Conservation (phyloP, 202 grass and related monocot genomes). For the Sporobolus alterniflorus region DNA sequence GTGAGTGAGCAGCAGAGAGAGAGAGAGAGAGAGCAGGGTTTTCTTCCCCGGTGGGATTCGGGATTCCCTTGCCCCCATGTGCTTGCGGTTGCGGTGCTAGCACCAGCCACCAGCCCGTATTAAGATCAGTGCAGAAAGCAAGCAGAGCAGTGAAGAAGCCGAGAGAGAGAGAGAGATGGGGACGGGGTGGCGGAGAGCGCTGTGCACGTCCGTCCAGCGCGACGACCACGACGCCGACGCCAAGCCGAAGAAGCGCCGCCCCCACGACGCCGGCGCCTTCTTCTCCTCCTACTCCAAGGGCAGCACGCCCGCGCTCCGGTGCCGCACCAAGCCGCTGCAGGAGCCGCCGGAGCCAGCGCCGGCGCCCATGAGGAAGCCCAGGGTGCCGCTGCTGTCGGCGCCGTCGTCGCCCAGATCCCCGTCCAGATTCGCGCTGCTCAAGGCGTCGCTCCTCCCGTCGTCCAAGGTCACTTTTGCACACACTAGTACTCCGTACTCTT, state of each 20-base stretch:
- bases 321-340: conserved; percentile 61
- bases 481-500: too few relatives aligned
- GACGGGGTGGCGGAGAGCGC: conserved; percentile 89
- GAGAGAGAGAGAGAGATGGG: conserved; percentile 41
- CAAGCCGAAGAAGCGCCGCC: conserved; percentile 22
- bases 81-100: too few relatives aligned
- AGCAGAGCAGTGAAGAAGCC: too few relatives aligned
- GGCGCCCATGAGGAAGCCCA: conserved; percentile 24
- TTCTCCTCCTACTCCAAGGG: conserved; percentile 72
- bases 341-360: conserved; percentile 29
- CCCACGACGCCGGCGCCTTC: conserved; percentile 26
- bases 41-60: too few relatives aligned
- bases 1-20: too few relatives aligned
- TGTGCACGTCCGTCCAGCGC: conserved; percentile 82
- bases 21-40: too few relatives aligned
- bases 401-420: conserved; percentile 91
- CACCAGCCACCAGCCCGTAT: too few relatives aligned
- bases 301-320: conserved; percentile 45
- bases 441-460: conserved; percentile 72
- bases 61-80: too few relatives aligned
- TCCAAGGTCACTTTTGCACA: conserved; percentile 51
- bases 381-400: conserved; percentile 62
- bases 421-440: conserved; percentile 83
- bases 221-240: conserved; percentile 29
- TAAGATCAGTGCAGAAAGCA: too few relatives aligned